These are phyloP conservation scores for Termitomyces heimii DNA, from an alignment of 768 basidiomycete species.

Conservation along the genomic window DNA sequence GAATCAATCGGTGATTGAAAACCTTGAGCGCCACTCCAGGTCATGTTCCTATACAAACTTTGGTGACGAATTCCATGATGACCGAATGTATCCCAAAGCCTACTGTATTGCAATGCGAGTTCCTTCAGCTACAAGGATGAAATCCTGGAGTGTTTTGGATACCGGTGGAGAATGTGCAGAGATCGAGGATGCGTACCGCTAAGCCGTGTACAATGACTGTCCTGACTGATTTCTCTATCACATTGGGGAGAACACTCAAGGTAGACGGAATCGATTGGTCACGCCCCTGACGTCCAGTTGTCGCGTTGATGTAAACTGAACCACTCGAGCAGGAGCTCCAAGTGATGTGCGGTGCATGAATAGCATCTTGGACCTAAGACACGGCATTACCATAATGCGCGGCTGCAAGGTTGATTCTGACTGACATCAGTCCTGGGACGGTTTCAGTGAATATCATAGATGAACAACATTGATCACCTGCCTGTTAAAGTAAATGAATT, in stretches of 20 bases:
- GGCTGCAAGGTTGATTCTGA: neutral
- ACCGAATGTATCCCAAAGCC: conserved; percentile 3
- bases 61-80: neutral
- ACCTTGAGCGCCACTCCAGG: conserved; percentile 58
- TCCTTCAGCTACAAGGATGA: conserved; percentile 37
- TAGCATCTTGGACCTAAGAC: conserved; percentile 37
- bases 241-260: conserved; percentile 58
- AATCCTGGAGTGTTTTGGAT: conserved; percentile 22
- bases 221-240: conserved; percentile 63
- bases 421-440: conserved; percentile 29
- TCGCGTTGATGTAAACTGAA: conserved; percentile 46
- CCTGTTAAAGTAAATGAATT: conserved; percentile 53
- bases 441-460: neutral
- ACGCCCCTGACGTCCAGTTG: conserved; percentile 26
- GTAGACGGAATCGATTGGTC: conserved; percentile 56
- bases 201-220: conserved; percentile 65
- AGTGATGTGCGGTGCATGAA: conserved; percentile 59
- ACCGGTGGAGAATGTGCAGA: neutral
- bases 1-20: conserved; percentile 57
- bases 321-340: conserved; percentile 52
- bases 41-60: conserved; percentile 28
- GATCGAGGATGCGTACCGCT: conserved; percentile 35
- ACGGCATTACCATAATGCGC: neutral
- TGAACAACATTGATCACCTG: conserved; percentile 11
- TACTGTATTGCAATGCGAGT: conserved; percentile 53